phyloP scores from a whole-genome alignment of 2,329 filamentous ascomycete genomes.

The Colletotrichum spaethianum region DNA sequence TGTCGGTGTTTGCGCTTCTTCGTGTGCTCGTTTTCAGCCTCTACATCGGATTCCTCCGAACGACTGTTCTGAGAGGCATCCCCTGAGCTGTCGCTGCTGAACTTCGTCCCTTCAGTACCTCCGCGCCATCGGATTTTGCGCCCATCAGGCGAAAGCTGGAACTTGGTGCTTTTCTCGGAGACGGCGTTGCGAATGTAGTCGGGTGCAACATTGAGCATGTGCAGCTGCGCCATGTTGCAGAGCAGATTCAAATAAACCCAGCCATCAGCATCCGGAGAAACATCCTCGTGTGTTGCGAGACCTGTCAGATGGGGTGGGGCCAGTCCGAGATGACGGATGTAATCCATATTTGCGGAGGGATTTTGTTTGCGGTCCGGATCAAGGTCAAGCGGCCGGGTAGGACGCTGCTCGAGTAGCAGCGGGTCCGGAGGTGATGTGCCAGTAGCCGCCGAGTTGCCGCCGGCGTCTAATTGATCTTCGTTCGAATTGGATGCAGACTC shows the following conservation, averaged over 20 bases:
- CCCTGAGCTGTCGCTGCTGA: slow-evolving; percentile 74
- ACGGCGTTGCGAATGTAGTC: slow-evolving; percentile 83
- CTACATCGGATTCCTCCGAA: slow-evolving; percentile 65
- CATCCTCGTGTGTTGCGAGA: slow-evolving; percentile 52
- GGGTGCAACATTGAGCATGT: slow-evolving; percentile 86
- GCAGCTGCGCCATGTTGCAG: slow-evolving; percentile 85
- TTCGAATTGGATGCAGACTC: slow-evolving; percentile 62
- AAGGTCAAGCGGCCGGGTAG: slow-evolving; percentile 82
- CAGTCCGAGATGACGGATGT: slow-evolving; percentile 82
- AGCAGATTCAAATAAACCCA: slow-evolving; percentile 89
- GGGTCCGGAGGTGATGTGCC: slow-evolving; percentile 58
- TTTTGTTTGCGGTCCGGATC: slow-evolving; percentile 84
- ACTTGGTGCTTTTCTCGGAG: slow-evolving; percentile 77
- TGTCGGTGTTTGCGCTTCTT: slow-evolving; percentile 62
- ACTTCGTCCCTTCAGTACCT: slow-evolving; percentile 73
- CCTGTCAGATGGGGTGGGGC: slow-evolving; percentile 67
- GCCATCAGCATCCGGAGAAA: slow-evolving; percentile 75
- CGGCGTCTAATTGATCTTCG: slow-evolving; percentile 62
- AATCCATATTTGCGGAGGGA: slow-evolving; percentile 83
- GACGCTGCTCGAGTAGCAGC: slow-evolving; percentile 76
- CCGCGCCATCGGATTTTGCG: slow-evolving; percentile 86
- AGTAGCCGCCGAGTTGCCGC: slow-evolving; percentile 53
- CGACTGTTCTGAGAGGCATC: slow-evolving; percentile 63
- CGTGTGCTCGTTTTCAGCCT: slow-evolving; percentile 54
- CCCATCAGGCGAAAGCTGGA: slow-evolving; percentile 84